phyloP scores from a whole-genome alignment of 768 basidiomycete genomes.

The Solioccasus polychromus region DNA sequence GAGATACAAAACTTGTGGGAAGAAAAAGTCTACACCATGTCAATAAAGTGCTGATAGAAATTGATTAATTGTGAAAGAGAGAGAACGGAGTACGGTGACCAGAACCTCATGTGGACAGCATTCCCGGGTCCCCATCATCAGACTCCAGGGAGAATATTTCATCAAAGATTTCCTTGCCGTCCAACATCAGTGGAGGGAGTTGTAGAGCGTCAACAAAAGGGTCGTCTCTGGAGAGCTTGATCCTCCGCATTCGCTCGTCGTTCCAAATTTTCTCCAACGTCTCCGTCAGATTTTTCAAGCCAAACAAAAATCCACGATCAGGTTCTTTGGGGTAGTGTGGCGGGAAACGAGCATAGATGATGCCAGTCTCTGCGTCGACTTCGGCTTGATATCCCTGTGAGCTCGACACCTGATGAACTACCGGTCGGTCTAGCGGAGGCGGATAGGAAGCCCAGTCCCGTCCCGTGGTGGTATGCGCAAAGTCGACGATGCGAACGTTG shows the following conservation, averaged over 20 bases:
- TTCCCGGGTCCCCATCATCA: conserved; percentile 70
- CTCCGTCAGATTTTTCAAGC: conserved; percentile 76
- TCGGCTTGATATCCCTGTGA: conserved; percentile 79
- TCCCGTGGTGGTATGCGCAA: conserved; percentile 97
- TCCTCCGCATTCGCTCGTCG: conserved; percentile 70
- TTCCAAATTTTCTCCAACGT: conserved; percentile 86
- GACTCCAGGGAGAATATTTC: conserved; percentile 57
- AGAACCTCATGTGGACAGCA: conserved; percentile 65
- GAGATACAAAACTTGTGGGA: neutral
- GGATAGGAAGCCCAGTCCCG: conserved; percentile 80
- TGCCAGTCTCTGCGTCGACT: conserved; percentile 77
- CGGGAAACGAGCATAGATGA: conserved; percentile 90
- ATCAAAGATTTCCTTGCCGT: conserved; percentile 78
- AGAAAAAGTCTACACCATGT: neutral
- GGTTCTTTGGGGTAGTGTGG: conserved; percentile 87
- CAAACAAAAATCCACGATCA: conserved; percentile 92
- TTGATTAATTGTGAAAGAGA: conserved; percentile 2
- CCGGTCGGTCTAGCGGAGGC: conserved; percentile 37
- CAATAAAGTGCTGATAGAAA: neutral
- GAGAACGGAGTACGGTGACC: neutral
- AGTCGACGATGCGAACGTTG: conserved; percentile 95
- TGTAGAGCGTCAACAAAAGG: conserved; percentile 43
- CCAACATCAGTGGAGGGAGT: conserved; percentile 61
- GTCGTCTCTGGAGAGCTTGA: conserved; percentile 61
- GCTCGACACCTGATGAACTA: conserved; percentile 48